Base-by-base conservation (phyloP, 1,284 basidiomycete genomes). In the Puccinia novopanici region DNA sequence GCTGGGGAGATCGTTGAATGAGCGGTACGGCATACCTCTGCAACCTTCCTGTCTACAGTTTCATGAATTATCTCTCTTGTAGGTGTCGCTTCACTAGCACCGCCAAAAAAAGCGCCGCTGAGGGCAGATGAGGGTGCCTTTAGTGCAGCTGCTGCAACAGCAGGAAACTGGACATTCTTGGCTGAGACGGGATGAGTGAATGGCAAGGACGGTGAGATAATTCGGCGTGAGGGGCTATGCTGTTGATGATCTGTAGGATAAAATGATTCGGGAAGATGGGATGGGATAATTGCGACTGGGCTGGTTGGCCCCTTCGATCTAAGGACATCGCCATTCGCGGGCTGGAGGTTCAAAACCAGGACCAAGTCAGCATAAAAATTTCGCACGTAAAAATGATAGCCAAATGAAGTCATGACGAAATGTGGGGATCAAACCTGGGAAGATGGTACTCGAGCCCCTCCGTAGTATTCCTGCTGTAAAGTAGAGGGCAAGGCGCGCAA, bases 221-320 rank as follows among this genome's bases (percentile, higher is more conserved):
- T 45, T 50, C 42, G 37, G 50, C 22, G 13, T 19, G 54, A 2
- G 40, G n/a, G 37, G 55, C 52, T 55, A 50, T 54, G 19, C 22
- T 70, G 50, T 22, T 45, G 27, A 50, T 34, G 15, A 19, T 52
- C 52, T 19, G 67, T 34, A 22, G 48, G 52, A 71, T 78, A 71
- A 48, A 70, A 78, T 27, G 67, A 68, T 57, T 70, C 50, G 15
- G 76, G 65, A 10, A 78, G 65, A 37, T 45, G 15, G 17, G 76
- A 78, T 57, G 65, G 67, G 42, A 70, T 59, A 19, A 78, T 70
- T 24, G 22, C 50, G 34, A 78, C 76, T 13, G 76, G 76, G 55
- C 76, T 78, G 24, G 15, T 40, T 17, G 10, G 34, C 15, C 45
- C 42, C 54, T 59, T 19, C 48, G 52, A 68, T 15, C 61, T 68